Base-by-base conservation (phyloP, 2,329 filamentous ascomycete species). In the Metarhizium album region DNA sequence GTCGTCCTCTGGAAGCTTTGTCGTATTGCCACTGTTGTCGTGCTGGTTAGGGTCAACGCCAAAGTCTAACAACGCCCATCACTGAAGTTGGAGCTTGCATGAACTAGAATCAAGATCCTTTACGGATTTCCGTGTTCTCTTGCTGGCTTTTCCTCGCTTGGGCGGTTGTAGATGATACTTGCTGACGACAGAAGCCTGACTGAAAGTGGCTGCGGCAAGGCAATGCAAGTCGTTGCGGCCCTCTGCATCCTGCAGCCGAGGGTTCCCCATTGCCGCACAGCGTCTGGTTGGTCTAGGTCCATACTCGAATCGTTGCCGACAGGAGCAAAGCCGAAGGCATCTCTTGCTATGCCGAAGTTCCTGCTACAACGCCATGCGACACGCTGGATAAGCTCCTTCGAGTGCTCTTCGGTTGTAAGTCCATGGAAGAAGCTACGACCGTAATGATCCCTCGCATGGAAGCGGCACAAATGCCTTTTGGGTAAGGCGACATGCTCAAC, bases 211-310 rank as follows among this genome's bases (percentile, higher is more conserved):
- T 53, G 74, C 71, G 2, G 78, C 78, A n/a, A 82, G 71, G 53
- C 76, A 79, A 55, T 82, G 78, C 16, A 82, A 66, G 8, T 72
- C 77, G 53, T 82, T 82, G 22, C 76, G 73, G 4, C 78, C 78
- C 4, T 71, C 60, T 42, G 67, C 35, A 45, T 67, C 61, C 42
- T 69, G 62, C 1, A 55, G 33, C 0, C 11, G 22, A 0, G 62
- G 62, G 2, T 61, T 47, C 0, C 37, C 4, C 1, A 45, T 43
- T 0, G 62, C 62, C 4, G 33, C 23, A 53, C 52, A 6, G 53
- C 2, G 24, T 46, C 24, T 48, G 48, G 4, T 38, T 27, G 23
- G 31, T 14, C 55, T 45, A 16, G 53, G 1, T 16, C 27, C 37
- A 40, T 55, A 48, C 23, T 49, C 48, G 13, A 53, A 42, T 2